Evolutionary conservation across 345 rosid species (phyloP), one percentile per base, ranked within the genome.

Genomic region (Camelina sativa): DNA sequence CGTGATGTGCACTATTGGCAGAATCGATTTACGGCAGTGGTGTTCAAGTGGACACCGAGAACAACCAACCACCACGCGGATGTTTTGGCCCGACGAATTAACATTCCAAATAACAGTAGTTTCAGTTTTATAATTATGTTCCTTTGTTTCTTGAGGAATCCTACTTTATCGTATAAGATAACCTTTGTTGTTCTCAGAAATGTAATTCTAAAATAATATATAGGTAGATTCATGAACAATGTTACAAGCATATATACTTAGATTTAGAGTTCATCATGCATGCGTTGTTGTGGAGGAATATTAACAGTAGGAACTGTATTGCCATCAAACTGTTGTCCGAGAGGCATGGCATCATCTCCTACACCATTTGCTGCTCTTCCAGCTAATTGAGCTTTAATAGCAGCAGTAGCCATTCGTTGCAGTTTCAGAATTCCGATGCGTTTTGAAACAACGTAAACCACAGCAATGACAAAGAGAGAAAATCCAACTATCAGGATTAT

Each of bases 381-480:
- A 17, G 87, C 89, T 89, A 90, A 75, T 6, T 87, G 85, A 28
- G 96, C 88, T 72, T 82, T 94, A 74, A 94, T 51, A 57, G 95
- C 93, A 67, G 93, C 88, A 17, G 90, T 90, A 56, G 91, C 86
- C 80, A 80, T 81, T 73, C 94, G 86, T 83, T 90, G 96, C 80
- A 94, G 77, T 73, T 44, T 84, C 60, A 94, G 84, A 23, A 94
- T 55, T 7, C 97, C 96, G 0, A 92, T 79, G 11, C 97, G 92
- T 79, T 90, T 90, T 11, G 97, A 94, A 79, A 87, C 90, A 28
- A 94, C 98, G 62, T 87, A 94, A n/a, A 85, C 85, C 69, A 92
- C 96, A 43, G 96, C 97, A 76, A 80, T 83, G 32, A 88, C 80
- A 84, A 94, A 94, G 72, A 89, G 66, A 57, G 87, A 19, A 56